phyloP scores from a whole-genome alignment of 1,139 yeast genomes.

The Suhomyces coccinellae region DNA sequence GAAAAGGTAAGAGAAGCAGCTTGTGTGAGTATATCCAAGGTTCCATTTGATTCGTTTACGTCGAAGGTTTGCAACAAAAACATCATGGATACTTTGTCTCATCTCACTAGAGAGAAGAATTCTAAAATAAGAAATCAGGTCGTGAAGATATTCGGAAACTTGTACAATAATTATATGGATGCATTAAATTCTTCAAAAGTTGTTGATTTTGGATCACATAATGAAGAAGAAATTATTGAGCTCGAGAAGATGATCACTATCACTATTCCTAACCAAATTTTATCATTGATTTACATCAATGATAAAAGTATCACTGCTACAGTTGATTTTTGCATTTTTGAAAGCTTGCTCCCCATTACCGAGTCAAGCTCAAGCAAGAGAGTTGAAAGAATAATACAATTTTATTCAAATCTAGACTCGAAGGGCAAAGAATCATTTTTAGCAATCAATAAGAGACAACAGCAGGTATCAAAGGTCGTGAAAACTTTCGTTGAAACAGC shows the following conservation, averaged over 20 bases:
- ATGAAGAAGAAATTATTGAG: slow-evolving; percentile 34
- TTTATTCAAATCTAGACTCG: slow-evolving; percentile 52
- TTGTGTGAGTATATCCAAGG: slow-evolving; percentile 45
- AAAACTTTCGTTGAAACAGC: slow-evolving; percentile 35
- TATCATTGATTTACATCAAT: slow-evolving; percentile 74
- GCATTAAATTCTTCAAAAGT: slow-evolving; percentile 18
- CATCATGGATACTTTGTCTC: slow-evolving; percentile 56
- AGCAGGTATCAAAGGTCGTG: slow-evolving; percentile 51
- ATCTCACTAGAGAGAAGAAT: slow-evolving; percentile 70
- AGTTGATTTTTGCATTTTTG: slow-evolving; percentile 64
- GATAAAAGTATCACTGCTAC: slow-evolving; percentile 66
- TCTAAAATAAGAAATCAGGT: slow-evolving; percentile 64
- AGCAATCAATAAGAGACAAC: slow-evolving; percentile 70
- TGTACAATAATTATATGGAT: slow-evolving; percentile 45
- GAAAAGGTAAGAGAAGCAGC: slow-evolving; percentile 71
- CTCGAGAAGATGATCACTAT: slow-evolving; percentile 35
- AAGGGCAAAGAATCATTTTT: slow-evolving; percentile 64
- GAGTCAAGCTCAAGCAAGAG: slow-evolving; percentile 46
- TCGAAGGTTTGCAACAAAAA: slow-evolving; percentile 45
- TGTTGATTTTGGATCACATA: slow-evolving; percentile 32
- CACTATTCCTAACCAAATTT: slow-evolving; percentile 65
- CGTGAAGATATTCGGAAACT: slow-evolving; percentile 53
- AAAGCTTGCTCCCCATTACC: slow-evolving; percentile 58
- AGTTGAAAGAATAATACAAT: slow-evolving; percentile 52
- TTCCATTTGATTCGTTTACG: slow-evolving; percentile 44